Conservation (phyloP, 495 filamentous ascomycete species). For the Bacidia gigantensis region DNA sequence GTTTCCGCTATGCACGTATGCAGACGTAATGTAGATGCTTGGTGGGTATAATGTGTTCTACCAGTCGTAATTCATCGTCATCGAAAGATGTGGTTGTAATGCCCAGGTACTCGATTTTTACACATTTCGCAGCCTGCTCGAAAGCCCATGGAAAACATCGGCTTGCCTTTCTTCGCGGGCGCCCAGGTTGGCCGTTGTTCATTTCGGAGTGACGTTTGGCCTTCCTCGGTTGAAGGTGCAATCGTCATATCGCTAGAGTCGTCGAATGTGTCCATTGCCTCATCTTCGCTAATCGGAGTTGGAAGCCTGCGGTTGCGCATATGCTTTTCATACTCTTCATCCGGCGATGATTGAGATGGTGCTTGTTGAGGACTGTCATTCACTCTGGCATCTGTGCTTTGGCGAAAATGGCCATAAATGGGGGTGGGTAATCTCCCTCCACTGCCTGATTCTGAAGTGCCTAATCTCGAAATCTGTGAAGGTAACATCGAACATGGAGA, state of each 20-base stretch:
- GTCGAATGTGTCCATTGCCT: constrained; percentile 31
- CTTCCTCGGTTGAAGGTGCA: constrained; percentile 21
- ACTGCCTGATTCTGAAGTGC: constrained; percentile 16
- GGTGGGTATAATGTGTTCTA: neutral
- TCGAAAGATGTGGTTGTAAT: constrained; percentile 70
- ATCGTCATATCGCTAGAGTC: constrained; percentile 23
- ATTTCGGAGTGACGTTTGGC: constrained; percentile 12
- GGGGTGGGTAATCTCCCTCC: constrained; percentile 28
- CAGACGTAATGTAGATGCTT: neutral
- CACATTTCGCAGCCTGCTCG: constrained; percentile 81
- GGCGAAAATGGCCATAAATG: constrained; percentile 27
- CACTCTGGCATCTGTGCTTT: constrained; percentile 19
- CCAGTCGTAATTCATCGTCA: constrained; percentile 5
- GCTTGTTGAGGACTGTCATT: constrained; percentile 14
- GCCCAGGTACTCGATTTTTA: constrained; percentile 61
- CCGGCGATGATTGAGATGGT: constrained; percentile 11
- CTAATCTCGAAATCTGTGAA: constrained; percentile 10
- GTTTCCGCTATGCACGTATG: neutral
- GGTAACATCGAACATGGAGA: constrained; percentile 23
- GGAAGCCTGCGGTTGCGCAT: constrained; percentile 46
- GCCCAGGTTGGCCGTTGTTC: constrained; percentile 13
- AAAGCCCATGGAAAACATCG: constrained; percentile 69
- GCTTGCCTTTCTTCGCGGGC: constrained; percentile 43
- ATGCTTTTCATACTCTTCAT: constrained; percentile 26
- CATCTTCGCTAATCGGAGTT: constrained; percentile 58